Percentiles rank a stretch among this genome's conserved stretches.
Conservation (phyloP, 192 early-diverging fungal species). For the Coemansia sp. region DNA sequence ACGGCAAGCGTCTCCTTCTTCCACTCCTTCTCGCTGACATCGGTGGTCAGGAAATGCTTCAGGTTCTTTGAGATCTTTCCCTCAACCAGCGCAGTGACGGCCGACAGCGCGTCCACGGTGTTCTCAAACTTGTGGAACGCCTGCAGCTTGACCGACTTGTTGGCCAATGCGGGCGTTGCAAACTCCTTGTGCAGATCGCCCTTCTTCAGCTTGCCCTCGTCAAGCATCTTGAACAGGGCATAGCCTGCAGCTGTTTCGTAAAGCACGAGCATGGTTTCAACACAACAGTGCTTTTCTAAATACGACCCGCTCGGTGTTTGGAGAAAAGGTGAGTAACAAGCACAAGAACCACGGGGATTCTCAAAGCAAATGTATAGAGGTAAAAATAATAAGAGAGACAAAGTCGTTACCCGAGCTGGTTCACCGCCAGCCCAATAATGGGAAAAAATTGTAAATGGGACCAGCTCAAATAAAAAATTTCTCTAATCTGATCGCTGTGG, state of each 20-base stretch:
- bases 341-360: constrained; percentile 4
- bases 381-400: constrained; percentile 7
- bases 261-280: constrained; percentile 80
- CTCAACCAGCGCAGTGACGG: constrained; percentile 94
- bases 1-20: constrained; percentile 91
- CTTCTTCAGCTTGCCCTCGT: constrained; percentile 85
- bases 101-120: constrained; percentile 94
- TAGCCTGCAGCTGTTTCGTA: constrained; percentile 98
- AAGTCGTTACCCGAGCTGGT: background rate
- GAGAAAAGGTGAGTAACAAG: background rate
- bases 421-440: background rate
- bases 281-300: background rate
- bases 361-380: background rate
- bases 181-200: constrained; percentile 88
- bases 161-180: constrained; percentile 81
- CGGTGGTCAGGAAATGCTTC: constrained; percentile 85
- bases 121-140: constrained; percentile 98
- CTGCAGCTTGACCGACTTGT: constrained; percentile 91
- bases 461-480: constrained; percentile 27
- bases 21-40: constrained; percentile 83
- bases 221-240: constrained; percentile 92
- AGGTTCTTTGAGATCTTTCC: constrained; percentile 95
- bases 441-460: background rate
- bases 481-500: constrained; percentile 21
- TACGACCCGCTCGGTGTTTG: too few species aligned